Evolutionary conservation across 495 filamentous ascomycete species (phyloP).

Genomic region (Lepidopterella palustris): DNA sequence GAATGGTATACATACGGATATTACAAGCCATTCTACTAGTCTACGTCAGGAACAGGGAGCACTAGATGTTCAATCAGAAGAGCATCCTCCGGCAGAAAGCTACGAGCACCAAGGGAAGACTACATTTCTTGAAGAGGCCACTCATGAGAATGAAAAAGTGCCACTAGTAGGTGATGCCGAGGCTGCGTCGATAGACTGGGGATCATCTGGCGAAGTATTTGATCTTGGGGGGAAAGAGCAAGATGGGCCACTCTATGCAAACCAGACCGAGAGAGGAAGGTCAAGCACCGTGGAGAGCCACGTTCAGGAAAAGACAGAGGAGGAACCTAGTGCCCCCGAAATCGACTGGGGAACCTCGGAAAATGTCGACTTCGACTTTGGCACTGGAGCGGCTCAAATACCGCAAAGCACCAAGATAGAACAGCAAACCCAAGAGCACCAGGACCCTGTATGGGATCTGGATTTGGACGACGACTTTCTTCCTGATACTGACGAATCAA

Average conservation of each 20-base stretch:
- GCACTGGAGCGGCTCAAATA: neutral
- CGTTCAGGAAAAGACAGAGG: neutral
- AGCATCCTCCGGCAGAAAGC: conserved; percentile 15
- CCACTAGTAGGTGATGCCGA: conserved; percentile 14
- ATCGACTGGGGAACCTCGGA: conserved; percentile 27
- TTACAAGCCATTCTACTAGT: too few species aligned
- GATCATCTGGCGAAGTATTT: conserved; percentile 21
- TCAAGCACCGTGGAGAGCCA: neutral
- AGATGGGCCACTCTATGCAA: conserved; percentile 9
- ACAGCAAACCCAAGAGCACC: conserved; percentile 44
- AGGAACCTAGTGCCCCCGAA: neutral
- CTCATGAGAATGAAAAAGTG: conserved; percentile 16
- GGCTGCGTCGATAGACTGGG: conserved; percentile 21
- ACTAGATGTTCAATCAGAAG: too few species aligned
- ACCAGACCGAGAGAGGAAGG: neutral
- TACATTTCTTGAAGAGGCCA: conserved; percentile 26
- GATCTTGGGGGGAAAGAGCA: conserved; percentile 22
- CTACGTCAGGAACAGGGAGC: too few species aligned
- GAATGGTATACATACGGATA: neutral
- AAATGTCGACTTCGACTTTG: conserved; percentile 18
- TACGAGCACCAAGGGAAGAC: conserved; percentile 29
- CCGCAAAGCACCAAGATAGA: neutral
- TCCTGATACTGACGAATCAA: conserved; percentile 54
- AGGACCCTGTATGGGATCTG: conserved; percentile 77
- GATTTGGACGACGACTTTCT: conserved; percentile 75